Evolutionary conservation across 192 early-diverging fungal genomes (phyloP), one percentile per base, ranked within the genome.

Genomic region (Funneliformis mosseae): DNA sequence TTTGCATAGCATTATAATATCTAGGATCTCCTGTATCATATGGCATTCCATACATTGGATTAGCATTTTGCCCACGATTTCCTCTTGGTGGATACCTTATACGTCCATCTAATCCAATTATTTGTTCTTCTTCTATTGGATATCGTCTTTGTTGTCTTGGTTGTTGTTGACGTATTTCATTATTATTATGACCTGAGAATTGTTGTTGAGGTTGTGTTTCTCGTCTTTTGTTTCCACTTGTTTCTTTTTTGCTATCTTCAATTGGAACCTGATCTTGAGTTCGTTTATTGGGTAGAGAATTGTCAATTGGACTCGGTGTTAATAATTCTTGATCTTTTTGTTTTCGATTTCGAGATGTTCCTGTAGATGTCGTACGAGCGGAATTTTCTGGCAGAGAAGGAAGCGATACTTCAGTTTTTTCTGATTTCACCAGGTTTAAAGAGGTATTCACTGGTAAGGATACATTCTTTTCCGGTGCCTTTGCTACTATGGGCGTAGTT

Each of bases 1-100:
- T 68, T 48, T 67, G 61, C 77, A 79, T 66, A 23, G 76, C 23
- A 55, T 48, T 79, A 68, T 79, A 79, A 62, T 79, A 79, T 69
- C 77, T 64, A 12, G 77, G 77, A 45, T 79, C 77, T 79, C 64
- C 63, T 11, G 77, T 46, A 28, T 79, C 77, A 79, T 79, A 79
- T 50, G 60, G 55, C 38, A 79, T 46, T 8, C 77, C 67, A 48
- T 79, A 79, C 45, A 79, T 55, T 14, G 77, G 77, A 79, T 46
- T 66, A 28, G 64, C 43, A 79, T 61, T 63, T 45, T 63, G 45
- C 1, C 50, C 25, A 28, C 74, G 74, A 76, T 76, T 76, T 38
- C 59, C 59, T 59, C 74, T n/a, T 55, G 41, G 77, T 14, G 21
- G 76, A 46, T 69, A 79, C 48, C 67, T 66, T 79, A 79, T 48